These are phyloP conservation scores for Neurospora tetraspora DNA, from an alignment of 495 filamentous ascomycete species.

Conservation along the genomic window DNA sequence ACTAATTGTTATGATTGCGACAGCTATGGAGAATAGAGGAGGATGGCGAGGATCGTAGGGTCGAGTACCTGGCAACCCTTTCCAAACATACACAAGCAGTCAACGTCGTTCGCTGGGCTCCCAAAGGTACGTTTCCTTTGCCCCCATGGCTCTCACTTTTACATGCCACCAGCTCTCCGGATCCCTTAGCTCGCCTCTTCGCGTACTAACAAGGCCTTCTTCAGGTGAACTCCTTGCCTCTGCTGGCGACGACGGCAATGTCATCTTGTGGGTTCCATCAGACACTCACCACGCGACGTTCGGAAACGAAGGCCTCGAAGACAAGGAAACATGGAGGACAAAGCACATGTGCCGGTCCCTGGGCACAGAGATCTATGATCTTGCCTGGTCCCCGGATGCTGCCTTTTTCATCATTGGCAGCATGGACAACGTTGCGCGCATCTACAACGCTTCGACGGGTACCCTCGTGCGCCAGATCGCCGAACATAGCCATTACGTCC, in stretches of 20 bases:
- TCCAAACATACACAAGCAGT: conserved; percentile 93
- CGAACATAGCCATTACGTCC: conserved; percentile 97
- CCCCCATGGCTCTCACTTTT: neutral
- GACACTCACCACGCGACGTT: conserved; percentile 55
- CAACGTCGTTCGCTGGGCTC: conserved; percentile 94
- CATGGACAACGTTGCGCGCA: conserved; percentile 97
- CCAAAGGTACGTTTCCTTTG: conserved; percentile 53
- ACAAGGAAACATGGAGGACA: conserved; percentile 93
- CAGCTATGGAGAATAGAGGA: conserved; percentile 86
- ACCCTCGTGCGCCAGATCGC: conserved; percentile 92
- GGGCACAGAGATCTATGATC: conserved; percentile 91
- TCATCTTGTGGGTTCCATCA: conserved; percentile 87
- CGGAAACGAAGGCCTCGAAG: conserved; percentile 77
- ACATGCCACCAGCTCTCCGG: neutral
- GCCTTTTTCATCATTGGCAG: conserved; percentile 95
- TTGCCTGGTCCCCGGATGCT: conserved; percentile 96
- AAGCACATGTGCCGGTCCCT: conserved; percentile 95
- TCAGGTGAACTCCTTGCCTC: conserved; percentile 86
- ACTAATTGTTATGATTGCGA: conserved; percentile 2
- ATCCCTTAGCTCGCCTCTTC: neutral
- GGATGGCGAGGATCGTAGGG: conserved; percentile 76
- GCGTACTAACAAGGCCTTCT: conserved; percentile 16
- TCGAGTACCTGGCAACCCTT: conserved; percentile 84
- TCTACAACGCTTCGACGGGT: conserved; percentile 91
- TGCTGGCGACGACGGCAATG: conserved; percentile 94